phyloP scores from a whole-genome alignment of 305 asterid genomes.

The Andrographis paniculata region DNA sequence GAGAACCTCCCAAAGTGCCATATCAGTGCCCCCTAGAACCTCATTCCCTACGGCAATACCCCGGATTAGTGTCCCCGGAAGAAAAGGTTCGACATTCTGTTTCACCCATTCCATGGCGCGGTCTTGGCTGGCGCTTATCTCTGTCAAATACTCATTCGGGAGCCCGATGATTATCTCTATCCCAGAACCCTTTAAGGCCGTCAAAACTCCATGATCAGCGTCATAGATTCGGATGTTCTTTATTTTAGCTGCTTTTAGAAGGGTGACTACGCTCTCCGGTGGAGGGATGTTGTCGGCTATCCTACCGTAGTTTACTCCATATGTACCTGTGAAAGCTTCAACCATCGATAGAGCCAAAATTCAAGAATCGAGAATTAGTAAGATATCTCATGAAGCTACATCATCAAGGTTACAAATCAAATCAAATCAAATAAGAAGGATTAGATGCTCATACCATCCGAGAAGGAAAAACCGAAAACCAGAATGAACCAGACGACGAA shows the following conservation, averaged over 20 bases:
- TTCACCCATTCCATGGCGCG: conserved; percentile 64
- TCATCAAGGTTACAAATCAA: not conserved
- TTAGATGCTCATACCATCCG: conserved; percentile 24
- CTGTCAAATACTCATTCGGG: conserved; percentile 37
- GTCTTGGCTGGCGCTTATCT: conserved; percentile 42
- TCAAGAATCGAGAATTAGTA: not conserved
- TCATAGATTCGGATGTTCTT: conserved; percentile 66
- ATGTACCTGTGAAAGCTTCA: conserved; percentile 66
- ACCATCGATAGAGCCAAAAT: conserved; percentile 24
- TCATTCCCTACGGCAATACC: conserved; percentile 88
- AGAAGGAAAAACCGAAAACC: conserved; percentile 15
- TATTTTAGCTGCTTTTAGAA: conserved; percentile 52
- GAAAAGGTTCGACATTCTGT: conserved; percentile 48
- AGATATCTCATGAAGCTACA: not conserved
- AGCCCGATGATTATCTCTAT: conserved; percentile 66
- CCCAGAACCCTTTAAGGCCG: conserved; percentile 48
- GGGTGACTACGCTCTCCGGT: conserved; percentile 68
- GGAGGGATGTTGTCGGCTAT: conserved; percentile 67
- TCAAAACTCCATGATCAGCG: conserved; percentile 41
- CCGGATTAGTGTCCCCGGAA: conserved; percentile 46
- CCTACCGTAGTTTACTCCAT: conserved; percentile 72
- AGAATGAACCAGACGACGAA: conserved; percentile 29
- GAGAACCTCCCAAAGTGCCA: conserved; percentile 61
- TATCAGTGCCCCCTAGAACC: conserved; percentile 41
- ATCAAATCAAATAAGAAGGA: not conserved